Evolutionary conservation across 768 basidiomycete species (phyloP).

Genomic region (Termitomyces sp.): DNA sequence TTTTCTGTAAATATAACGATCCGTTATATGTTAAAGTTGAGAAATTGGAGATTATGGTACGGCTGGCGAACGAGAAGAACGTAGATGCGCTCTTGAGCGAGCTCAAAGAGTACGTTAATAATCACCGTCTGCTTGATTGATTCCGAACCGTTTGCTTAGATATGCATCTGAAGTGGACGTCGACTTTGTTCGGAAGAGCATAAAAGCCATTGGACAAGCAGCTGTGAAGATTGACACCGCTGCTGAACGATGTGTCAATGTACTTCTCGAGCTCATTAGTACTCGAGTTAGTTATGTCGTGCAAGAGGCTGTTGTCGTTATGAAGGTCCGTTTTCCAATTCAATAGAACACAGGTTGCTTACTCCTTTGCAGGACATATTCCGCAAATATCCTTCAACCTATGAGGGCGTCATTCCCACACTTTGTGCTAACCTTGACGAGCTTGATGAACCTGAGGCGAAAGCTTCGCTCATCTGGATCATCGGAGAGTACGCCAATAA

Average conservation of each 20-base stretch:
- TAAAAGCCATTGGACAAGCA: conserved; percentile 94
- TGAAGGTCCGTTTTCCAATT: conserved; percentile 64
- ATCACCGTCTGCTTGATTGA: neutral
- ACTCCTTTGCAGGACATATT: conserved; percentile 76
- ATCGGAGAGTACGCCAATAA: conserved; percentile 97
- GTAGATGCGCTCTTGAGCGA: conserved; percentile 94
- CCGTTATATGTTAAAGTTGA: conserved; percentile 99
- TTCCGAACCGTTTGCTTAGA: conserved; percentile 30
- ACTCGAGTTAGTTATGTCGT: conserved; percentile 97
- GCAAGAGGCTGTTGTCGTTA: conserved; percentile 96
- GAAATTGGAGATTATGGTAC: conserved; percentile 98
- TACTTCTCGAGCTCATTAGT: conserved; percentile 86
- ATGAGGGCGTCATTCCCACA: conserved; percentile 95
- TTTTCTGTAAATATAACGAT: conserved; percentile 99
- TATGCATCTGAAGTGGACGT: conserved; percentile 98
- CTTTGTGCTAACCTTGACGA: conserved; percentile 94
- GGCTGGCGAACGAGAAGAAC: conserved; percentile 85
- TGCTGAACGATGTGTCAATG: conserved; percentile 92
- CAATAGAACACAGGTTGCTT: neutral
- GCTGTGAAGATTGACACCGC: conserved; percentile 93
- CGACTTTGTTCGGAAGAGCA: conserved; percentile 92
- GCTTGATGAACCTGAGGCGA: conserved; percentile 96
- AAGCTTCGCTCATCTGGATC: conserved; percentile 98
- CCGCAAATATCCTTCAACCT: conserved; percentile 92
- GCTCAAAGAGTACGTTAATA: conserved; percentile 77